Evolutionary conservation across 495 filamentous ascomycete genomes (phyloP).

Genomic region (Aspergillus conjunctus): DNA sequence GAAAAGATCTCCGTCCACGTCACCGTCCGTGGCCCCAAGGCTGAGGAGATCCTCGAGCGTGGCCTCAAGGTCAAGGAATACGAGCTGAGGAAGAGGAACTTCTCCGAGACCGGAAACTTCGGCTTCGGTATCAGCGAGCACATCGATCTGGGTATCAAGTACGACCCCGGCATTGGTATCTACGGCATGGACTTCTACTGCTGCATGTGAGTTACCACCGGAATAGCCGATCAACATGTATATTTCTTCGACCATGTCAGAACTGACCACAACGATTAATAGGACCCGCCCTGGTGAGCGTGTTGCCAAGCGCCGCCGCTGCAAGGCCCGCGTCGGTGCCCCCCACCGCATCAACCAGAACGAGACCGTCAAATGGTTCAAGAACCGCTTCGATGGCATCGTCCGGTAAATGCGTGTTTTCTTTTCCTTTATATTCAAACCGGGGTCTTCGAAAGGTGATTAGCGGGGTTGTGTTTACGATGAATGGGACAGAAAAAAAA

Average conservation of each 20-base stretch:
- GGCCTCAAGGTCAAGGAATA: conserved; percentile 99
- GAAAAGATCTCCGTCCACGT: conserved; percentile 99
- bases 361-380: conserved; percentile 99
- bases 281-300: conserved; percentile 96
- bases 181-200: conserved; percentile 99
- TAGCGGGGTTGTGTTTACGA: conserved; percentile 42
- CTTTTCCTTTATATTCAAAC: not conserved
- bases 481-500: conserved; percentile 42
- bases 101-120: conserved; percentile 99
- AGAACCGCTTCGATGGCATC: conserved; percentile 98
- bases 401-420: conserved; percentile 69
- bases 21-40: conserved; percentile 99
- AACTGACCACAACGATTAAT: conserved; percentile 29
- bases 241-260: not conserved
- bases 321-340: conserved; percentile 81
- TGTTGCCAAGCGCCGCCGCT: conserved; percentile 90
- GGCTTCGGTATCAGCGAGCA: conserved; percentile 99
- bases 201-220: conserved; percentile 77
- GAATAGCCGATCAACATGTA: not conserved
- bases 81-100: conserved; percentile 98
- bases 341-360: conserved; percentile 87
- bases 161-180: conserved; percentile 98
- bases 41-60: conserved; percentile 99
- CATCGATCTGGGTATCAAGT: conserved; percentile 99
- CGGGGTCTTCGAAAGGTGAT: conserved; percentile 22